Conservation (phyloP, 495 filamentous ascomycete genomes). For the Hyphodiscus hymeniophilus region DNA sequence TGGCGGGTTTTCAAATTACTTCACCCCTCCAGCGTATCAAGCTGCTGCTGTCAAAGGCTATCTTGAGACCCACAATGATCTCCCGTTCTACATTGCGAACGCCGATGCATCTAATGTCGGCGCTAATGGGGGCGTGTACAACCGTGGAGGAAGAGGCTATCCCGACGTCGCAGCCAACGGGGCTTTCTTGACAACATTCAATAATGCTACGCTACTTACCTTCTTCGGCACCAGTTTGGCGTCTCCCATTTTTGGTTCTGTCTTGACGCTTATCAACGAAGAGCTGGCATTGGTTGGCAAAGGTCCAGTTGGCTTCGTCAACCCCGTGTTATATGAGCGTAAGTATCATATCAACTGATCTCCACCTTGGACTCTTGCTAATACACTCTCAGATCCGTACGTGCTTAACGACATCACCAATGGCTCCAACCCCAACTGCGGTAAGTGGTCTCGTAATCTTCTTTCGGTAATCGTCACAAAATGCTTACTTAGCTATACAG, state of each 20-base stretch:
- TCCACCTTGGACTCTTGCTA: neutral
- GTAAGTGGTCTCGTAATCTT: constrained; percentile 22
- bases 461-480: neutral
- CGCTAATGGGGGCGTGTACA: constrained; percentile 20
- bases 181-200: constrained; percentile 21
- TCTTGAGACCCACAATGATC: constrained; percentile 18
- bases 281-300: constrained; percentile 39
- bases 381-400: constrained; percentile 23
- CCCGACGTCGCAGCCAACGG: constrained; percentile 31
- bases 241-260: constrained; percentile 30
- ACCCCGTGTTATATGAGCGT: constrained; percentile 39
- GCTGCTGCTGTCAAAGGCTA: constrained; percentile 16
- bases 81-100: constrained; percentile 33
- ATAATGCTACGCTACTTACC: constrained; percentile 27
- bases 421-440: constrained; percentile 39
- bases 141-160: constrained; percentile 33
- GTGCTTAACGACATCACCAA: constrained; percentile 41
- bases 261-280: constrained; percentile 42
- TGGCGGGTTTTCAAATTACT: constrained; percentile 43
- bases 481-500: neutral
- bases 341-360: neutral
- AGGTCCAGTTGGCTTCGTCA: constrained; percentile 44
- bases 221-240: constrained; percentile 26
- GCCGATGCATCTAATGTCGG: constrained; percentile 16
- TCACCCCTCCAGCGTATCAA: constrained; percentile 34